Base-by-base conservation (phyloP, 2,329 filamentous ascomycete genomes). In the Gnomoniopsis smithogilvyi region DNA sequence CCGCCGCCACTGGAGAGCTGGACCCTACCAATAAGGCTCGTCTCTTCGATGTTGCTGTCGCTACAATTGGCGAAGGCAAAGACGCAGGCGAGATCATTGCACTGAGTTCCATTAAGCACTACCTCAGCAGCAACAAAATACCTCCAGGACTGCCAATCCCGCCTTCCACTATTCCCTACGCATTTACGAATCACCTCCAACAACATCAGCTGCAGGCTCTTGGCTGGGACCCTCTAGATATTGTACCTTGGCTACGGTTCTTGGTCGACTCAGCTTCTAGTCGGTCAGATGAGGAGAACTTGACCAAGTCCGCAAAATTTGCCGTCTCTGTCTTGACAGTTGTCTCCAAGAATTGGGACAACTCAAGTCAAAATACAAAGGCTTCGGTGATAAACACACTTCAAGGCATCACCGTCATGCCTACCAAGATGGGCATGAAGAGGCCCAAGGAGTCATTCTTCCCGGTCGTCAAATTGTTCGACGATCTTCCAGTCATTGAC, bases 391-490 rank as follows among this genome's bases (percentile, higher is more conserved):
- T 84, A 8, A 77, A 82, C 17, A 74, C 92, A 4, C 76, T 98
- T 3, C 82, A 86, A 55, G 76, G 81, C 2, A 80, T 89, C 52
- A 83, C 91, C 0, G 83, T 96, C 30, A 91, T 99, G 69, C 95
- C 95, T 0, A 98, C 95, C 0, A 97, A 92, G 70, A 75, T 88
- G 64, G 95, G 95, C 8, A 96, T 99, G 93, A 89, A 80, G 66
- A 90, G 84, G 65, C 95, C 95, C 4, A 76, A 79, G 3, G 92
- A 98, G 64, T 88, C 95, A 0, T 99, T 97, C 72, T 97, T 99
- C 68, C 86, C 91, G 2, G 89, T 86, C n/a, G 95, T 99, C 41
- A 95, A 92, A 70, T 78, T 99, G 0, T 99, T 99, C 68, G 92
- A 97, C 62, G 95, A 99, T 70, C 78, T 99, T 17, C 93, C 95